Conservation (phyloP, 164 flowering plant species). For the Stephania japonica region DNA sequence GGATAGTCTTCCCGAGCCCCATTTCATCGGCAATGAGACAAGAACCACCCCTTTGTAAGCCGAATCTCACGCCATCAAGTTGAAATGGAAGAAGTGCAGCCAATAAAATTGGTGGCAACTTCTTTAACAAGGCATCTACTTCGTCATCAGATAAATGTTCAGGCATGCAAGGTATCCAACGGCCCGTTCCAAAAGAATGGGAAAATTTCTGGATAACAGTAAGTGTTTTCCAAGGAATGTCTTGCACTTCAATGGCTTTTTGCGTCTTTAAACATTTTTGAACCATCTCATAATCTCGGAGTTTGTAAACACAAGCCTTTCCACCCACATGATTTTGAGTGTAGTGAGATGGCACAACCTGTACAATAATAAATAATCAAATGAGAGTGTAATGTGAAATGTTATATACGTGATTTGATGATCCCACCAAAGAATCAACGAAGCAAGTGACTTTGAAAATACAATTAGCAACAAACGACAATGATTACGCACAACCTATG, state of each 20-base stretch:
- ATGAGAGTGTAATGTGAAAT: neutral
- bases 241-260: constrained; percentile 50
- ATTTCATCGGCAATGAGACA: constrained; percentile 99
- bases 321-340: constrained; percentile 64
- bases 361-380: constrained; percentile 7
- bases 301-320: constrained; percentile 58
- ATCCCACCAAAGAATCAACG: too few relatives aligned
- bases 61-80: constrained; percentile 79
- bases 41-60: constrained; percentile 79
- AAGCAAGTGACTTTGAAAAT: too few relatives aligned
- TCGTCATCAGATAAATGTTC: constrained; percentile 71
- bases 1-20: constrained; percentile 98
- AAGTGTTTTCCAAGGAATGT: constrained; percentile 66
- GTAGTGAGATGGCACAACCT: constrained; percentile 60
- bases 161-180: constrained; percentile 83
- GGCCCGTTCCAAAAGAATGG: constrained; percentile 41
- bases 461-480: too few relatives aligned
- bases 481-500: neutral
- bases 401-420: neutral
- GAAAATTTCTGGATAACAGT: constrained; percentile 62
- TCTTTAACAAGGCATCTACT: constrained; percentile 53
- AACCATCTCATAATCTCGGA: constrained; percentile 60
- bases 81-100: constrained; percentile 77
- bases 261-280: constrained; percentile 49
- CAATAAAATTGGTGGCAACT: constrained; percentile 49